Evolutionary conservation across 2,329 filamentous ascomycete species (phyloP).

Genomic region (Microdochium paspali): DNA sequence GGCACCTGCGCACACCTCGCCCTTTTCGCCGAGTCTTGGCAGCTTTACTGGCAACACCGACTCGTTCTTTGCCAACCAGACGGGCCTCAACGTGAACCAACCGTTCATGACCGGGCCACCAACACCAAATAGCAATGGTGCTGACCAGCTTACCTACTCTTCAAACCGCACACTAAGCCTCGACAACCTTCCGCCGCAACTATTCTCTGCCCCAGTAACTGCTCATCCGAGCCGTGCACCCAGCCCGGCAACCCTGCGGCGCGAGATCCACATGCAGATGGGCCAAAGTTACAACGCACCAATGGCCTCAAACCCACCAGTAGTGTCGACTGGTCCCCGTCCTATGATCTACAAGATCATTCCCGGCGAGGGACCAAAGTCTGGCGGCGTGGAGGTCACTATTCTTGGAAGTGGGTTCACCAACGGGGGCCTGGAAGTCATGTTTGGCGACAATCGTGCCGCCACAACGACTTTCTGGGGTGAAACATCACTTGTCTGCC

Average conservation of each 20-base stretch:
- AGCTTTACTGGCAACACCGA: constrained; percentile 31
- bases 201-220: constrained; percentile 66
- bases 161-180: constrained; percentile 52
- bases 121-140: constrained; percentile 51
- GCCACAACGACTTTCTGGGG: constrained; percentile 75
- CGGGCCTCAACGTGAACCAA: constrained; percentile 14
- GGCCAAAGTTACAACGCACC: constrained; percentile 17
- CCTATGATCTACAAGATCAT: constrained; percentile 75
- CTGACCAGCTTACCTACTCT: constrained; percentile 47
- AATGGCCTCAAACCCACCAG: constrained; percentile 9
- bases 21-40: constrained; percentile 39
- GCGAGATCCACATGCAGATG: constrained; percentile 32
- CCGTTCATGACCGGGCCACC: constrained; percentile 50
- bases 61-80: constrained; percentile 18
- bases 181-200: constrained; percentile 52
- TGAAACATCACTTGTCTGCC: constrained; percentile 67
- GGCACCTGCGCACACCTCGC: constrained; percentile 35
- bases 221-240: constrained; percentile 68
- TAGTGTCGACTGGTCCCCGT: constrained; percentile 14
- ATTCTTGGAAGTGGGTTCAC: constrained; percentile 74
- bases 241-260: constrained; percentile 52
- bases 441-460: constrained; percentile 61
- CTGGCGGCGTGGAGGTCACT: constrained; percentile 80
- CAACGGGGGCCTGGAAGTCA: constrained; percentile 65
- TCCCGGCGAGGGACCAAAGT: constrained; percentile 70